phyloP scores from a whole-genome alignment of 2,329 filamentous ascomycete genomes.

The Didymella glomerata region DNA sequence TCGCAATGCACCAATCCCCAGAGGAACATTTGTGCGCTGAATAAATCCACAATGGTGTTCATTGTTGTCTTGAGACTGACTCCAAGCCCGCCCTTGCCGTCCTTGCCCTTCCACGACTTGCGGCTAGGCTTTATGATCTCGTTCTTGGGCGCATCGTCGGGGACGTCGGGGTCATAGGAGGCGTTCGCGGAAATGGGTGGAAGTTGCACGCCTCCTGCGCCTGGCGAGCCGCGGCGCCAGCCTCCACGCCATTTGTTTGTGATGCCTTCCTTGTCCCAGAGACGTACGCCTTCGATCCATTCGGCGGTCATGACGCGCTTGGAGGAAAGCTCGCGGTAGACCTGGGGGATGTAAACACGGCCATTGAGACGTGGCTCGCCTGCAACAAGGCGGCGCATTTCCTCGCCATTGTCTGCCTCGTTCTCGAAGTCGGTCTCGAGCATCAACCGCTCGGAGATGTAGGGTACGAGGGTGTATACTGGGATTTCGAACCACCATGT shows the following conservation, averaged over 20 bases:
- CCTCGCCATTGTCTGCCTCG: conserved; percentile 86
- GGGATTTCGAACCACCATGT: conserved; percentile 92
- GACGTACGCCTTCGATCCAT: conserved; percentile 93
- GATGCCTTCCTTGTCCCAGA: conserved; percentile 91
- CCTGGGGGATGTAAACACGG: conserved; percentile 85
- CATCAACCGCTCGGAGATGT: conserved; percentile 88
- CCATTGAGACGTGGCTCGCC: conserved; percentile 77
- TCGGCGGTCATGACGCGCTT: conserved; percentile 90
- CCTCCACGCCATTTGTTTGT: conserved; percentile 80
- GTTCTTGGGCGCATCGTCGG: conserved; percentile 52
- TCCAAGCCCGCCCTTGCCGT: conserved; percentile 81
- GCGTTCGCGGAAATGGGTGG: conserved; percentile 52
- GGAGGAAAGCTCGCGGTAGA: conserved; percentile 83
- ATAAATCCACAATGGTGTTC: conserved; percentile 95
- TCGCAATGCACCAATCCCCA: conserved; percentile 97
- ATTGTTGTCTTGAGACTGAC: conserved; percentile 86
- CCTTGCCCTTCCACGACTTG: conserved; percentile 76
- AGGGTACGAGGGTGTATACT: conserved; percentile 87
- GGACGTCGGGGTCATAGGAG: conserved; percentile 41
- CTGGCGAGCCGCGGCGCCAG: conserved; percentile 77
- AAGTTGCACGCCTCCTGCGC: conserved; percentile 73
- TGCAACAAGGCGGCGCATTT: conserved; percentile 80
- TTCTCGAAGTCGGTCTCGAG: conserved; percentile 95
- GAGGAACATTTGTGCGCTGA: conserved; percentile 97
- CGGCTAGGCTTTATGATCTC: conserved; percentile 81